Conservation (phyloP, 257 asterid genomes). For the Eucommia ulmoides region DNA sequence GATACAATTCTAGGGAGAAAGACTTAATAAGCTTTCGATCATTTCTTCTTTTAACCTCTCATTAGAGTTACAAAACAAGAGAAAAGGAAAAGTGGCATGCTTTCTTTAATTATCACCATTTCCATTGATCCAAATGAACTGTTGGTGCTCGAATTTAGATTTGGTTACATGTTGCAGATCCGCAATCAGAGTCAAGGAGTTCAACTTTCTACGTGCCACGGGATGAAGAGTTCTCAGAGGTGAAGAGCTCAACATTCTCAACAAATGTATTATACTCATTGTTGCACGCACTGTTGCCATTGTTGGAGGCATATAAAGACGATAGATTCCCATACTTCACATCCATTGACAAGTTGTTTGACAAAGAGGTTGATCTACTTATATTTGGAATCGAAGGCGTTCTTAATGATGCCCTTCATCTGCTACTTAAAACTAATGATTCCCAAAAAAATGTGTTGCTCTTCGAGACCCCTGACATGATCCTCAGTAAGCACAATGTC, state of each 20-base stretch:
- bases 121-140: too few relatives aligned
- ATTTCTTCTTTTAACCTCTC: too few relatives aligned
- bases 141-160: too few relatives aligned
- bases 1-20: too few relatives aligned
- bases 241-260: neutral
- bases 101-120: too few relatives aligned
- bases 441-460: slow-evolving; percentile 3
- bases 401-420: neutral
- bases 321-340: neutral
- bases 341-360: neutral
- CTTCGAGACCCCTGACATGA: slow-evolving; percentile 6
- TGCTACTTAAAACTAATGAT: neutral
- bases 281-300: neutral
- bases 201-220: neutral
- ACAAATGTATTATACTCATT: neutral
- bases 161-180: slow-evolving; percentile 2
- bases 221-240: neutral
- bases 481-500: neutral
- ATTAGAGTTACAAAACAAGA: too few relatives aligned
- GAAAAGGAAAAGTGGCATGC: too few relatives aligned
- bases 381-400: neutral
- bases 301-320: neutral
- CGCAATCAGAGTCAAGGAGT: neutral
- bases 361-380: neutral
- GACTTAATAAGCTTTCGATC: too few relatives aligned